Base-by-base conservation (phyloP, 306 rosid species). In the Lagenaria siceraria region DNA sequence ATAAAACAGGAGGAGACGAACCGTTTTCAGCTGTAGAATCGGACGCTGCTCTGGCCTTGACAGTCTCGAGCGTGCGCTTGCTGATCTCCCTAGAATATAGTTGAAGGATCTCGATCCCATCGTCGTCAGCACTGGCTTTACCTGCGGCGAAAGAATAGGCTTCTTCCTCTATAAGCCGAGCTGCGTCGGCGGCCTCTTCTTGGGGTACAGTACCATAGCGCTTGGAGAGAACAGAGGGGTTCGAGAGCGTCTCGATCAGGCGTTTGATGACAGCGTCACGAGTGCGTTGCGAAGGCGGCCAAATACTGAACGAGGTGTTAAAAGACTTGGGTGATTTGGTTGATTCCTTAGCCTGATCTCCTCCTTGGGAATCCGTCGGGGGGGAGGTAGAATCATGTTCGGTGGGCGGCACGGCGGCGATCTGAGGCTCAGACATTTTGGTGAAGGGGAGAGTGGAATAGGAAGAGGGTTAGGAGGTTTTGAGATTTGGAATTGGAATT, bases 271-370 rank as follows among this genome's bases (percentile, higher is more conserved):
- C 97, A 46, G 97, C 97, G 6, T 92, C 93, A 75, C 99, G 99
- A 8, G 99, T 95, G 77, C 92, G 96, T 78, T 95, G 89, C 7
- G 97, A 83, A n/a, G 99, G 99, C 5, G 99, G 99, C 99, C 99
- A 95, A 4, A 95, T 86, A 86, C 87, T 90, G 84, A 92, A 92
- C 17, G 86, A 31, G 35, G 64, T 11, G 68, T 7, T 76, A 76
- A 77, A 75, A 8, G 85, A 77, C 52, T 82, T 84, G 70, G 49
- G 52, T 13, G 74, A 70, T 13, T 82, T 78, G 35, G 77, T n/a
- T 2, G 61, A 73, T 14, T 76, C 79, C 36, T 58, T 58, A 31
- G 31, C 17, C 55, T 10, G 78, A 36, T 75, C 79, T 40, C 29
- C 70, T 5, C 0, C 5, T 15, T 46, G 61, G 51, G 54, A 54